Base-by-base conservation (phyloP, 495 filamentous ascomycete species). In the Penicillium dipodomyicola region DNA sequence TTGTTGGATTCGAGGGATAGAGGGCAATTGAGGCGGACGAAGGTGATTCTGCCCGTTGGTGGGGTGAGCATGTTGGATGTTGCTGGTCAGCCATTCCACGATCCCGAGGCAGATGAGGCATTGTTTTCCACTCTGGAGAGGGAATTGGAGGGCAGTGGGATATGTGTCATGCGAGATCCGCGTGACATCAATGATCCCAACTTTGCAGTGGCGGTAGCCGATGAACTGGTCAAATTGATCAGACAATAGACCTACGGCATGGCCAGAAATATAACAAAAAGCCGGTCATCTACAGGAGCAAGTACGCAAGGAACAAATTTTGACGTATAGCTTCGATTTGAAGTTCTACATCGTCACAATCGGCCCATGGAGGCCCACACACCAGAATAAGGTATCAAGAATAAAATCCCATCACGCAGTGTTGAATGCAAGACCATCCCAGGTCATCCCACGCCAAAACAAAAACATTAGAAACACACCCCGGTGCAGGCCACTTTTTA, bases 31-130 rank as follows among this genome's bases (percentile, higher is more conserved):
- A 68, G 17, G 59, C 70, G 69, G 56, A 77, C 83, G 0, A 69
- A 79, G 49, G 74, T 90, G 0, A 75, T 84, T 62, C 58, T 90
- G 27, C 87, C 87, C 0, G 67, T 61, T 19, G 80, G 78, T 8
- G 85, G 82, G 0, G 54, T 83, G 0, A 81, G 78, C 65, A 66
- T 72, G 65, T 56, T 82, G 47, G 65, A 68, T 41, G 67, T 60
- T 5, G 65, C 69, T 1, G 72, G 68, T 0, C 71, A 68, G 7
- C 60, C 67, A 4, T 82, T 77, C 61, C 65, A 70, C 49, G 72
- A 82, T 62, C 52, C 64, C 0, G 68, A 72, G 45, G 79, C 76
- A 1, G 80, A 82, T 67, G 63, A 62, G 23, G 69, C 62, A 12
- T 54, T 83, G 49, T 84, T 83, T 49, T 54, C 57, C 3, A 65